These are phyloP conservation scores for Citrullus colocynthis DNA, from an alignment of 306 rosid species.

Conservation along the genomic window DNA sequence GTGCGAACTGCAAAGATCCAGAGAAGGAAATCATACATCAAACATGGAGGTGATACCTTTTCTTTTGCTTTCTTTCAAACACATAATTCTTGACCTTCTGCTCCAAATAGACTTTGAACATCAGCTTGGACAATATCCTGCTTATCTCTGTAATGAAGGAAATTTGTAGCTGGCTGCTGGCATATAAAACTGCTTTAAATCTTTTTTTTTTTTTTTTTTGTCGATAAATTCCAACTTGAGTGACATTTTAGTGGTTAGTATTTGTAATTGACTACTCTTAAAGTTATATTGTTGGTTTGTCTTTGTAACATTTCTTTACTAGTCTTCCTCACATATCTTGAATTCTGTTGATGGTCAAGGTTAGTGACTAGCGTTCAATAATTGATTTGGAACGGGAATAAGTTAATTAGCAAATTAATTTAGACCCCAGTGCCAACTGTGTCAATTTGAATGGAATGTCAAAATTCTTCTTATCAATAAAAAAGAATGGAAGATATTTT, in stretches of 20 bases:
- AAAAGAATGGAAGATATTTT: no score
- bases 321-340: neutral
- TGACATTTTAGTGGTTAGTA: neutral
- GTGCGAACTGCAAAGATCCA: conserved; percentile 56
- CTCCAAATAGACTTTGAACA: neutral
- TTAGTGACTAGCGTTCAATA: neutral
- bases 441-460: neutral
- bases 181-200: neutral
- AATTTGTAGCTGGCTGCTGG: neutral
- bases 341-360: neutral
- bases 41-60: conserved; percentile 47
- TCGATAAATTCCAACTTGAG: neutral
- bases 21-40: conserved; percentile 60
- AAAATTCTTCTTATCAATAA: no score
- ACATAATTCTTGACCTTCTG: neutral
- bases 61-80: neutral
- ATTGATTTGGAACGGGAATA: neutral
- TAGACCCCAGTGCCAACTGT: neutral
- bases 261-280: neutral
- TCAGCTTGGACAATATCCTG: neutral
- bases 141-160: neutral
- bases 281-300: neutral
- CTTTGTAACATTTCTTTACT: neutral
- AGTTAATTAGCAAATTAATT: neutral
- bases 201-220: neutral